Conservation (phyloP, 352 stramenopile species). For the Phytophthora pinifolia region DNA sequence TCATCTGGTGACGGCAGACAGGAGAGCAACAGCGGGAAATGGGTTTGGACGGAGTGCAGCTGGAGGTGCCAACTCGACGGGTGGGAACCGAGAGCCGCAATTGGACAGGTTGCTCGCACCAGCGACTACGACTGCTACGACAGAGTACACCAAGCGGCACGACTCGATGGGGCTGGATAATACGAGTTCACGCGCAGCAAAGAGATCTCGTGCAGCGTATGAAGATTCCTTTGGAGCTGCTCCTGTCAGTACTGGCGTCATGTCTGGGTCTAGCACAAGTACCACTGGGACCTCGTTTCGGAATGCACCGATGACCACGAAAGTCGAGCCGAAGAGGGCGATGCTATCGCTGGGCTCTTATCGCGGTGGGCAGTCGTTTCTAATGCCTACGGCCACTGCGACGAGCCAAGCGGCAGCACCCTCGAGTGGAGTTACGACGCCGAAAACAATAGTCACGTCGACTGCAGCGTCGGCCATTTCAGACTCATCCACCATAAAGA, state of each 20-base stretch:
- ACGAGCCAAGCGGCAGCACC: not conserved
- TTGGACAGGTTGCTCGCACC: slow-evolving; percentile 42
- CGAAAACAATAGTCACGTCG: slow-evolving; percentile 3
- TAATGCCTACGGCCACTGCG: slow-evolving; percentile 3
- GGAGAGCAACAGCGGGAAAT: slow-evolving; percentile 2
- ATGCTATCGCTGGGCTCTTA: slow-evolving; percentile 22
- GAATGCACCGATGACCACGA: slow-evolving; percentile 36
- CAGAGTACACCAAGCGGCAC: slow-evolving; percentile 39
- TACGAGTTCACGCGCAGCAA: slow-evolving; percentile 2
- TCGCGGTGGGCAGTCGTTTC: slow-evolving; percentile 17
- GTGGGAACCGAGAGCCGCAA: slow-evolving; percentile 32
- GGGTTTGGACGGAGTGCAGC: not conserved
- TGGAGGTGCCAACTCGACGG: not conserved
- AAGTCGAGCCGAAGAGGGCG: slow-evolving; percentile 43
- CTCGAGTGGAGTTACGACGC: not conserved
- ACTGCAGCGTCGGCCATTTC: slow-evolving; percentile 11
- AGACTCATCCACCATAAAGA: slow-evolving; percentile 14
- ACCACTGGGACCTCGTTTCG: slow-evolving; percentile 26
- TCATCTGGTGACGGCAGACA: slow-evolving; percentile 24
- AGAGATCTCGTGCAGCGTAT: slow-evolving; percentile 21
- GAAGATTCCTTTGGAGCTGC: slow-evolving; percentile 13
- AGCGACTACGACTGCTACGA: slow-evolving; percentile 6
- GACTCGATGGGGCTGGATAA: slow-evolving; percentile 6
- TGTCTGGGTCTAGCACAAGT: slow-evolving; percentile 12
- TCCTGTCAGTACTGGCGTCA: slow-evolving; percentile 3